Base-by-base conservation (phyloP, 345 rosid species). In the Streptanthus diversifolius region DNA sequence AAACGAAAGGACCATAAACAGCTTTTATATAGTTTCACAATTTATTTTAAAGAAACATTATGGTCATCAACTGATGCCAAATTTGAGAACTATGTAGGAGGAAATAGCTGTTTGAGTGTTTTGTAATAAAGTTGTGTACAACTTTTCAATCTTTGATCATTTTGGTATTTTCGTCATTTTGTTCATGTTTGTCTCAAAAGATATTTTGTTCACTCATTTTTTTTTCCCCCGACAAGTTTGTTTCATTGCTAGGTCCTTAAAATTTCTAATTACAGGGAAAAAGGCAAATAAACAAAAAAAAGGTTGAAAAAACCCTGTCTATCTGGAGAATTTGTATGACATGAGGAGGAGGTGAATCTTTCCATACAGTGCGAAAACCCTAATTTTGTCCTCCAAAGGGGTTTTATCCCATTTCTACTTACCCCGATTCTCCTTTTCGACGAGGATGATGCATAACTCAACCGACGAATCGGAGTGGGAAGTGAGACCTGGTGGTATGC, bases 401-500 rank as follows among this genome's bases (percentile, higher is more conserved):
- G 25, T 43, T 66, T 43, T 8, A 2, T 48, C 32, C 6, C 19
- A 19, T 36, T 22, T 53, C 44, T 12, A 11, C 55, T 19, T 1
- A 24, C 19, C 66, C 43, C 19, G 37, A 59, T 0, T 69, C 53
- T 71, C 36, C 51, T 30, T 1, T 24, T 21, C 19, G 24, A 15
- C 5, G 35, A 77, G 53, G 22, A 54, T 58, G 75, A 79, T 79
- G 78, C 60, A 68, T 22, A 68, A 48, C 27, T 36, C 66, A 3
- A 73, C 22, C 30, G 84, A 82, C 36, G 81, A 71, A 36, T 37
- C 68, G 13, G 83, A 80, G 1, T 73, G 83, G 80, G 90, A 83
- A 69, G 70, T 73, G 78, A 77, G 85, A 77, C 85, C 87, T 4
- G 76, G 79, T 29, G 96, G 87, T 47, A 83, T 81, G 85, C 83